Base-by-base conservation (phyloP, 257 asterid genomes). In the Jacaranda copaia region DNA sequence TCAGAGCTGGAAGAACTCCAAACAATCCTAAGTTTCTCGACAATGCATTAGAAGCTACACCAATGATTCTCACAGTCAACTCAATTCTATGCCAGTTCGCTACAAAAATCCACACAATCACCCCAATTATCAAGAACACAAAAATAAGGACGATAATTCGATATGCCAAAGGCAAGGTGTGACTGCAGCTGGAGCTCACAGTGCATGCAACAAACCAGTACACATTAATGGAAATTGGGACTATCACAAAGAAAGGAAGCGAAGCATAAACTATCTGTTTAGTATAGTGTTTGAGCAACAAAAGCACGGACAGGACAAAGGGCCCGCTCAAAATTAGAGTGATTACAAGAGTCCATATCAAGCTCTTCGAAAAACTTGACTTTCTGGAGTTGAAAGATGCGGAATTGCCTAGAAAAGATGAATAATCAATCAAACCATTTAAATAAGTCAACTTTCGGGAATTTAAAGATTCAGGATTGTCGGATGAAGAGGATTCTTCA, bases 121-220 rank as follows among this genome's bases (percentile, higher is more conserved):
- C 88, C 55, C 91, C 98, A 68, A 91, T 89, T 40, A 96, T 70
- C 90, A 93, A 71, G 84, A 96, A 88, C 79, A 87, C 90, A 7
- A 96, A 90, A 48, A 86, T 82, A n/a, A 93, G 95, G 42, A 86
- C 83, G 39, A 90, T 39, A 72, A 96, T 88, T 46, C 98, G 85
- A 80, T 93, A 96, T 0, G 83, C 90, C 51, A 96, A 73, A 2
- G 97, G 99, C 18, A 93, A 89, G 52, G 94, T 88, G 18, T 85
- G 89, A 53, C 91, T 96, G 77, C 99, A 96, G 9, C 74, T 77
- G 68, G 97, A 80, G 86, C 86, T 93, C 58, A 93, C 45, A 8
- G 91, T 87, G 85, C 99, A 96, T 48, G 93, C 98, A 77, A 91
- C 97, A 85, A 96, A 96, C 99, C 98, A 96, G 25, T 85, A 96